Evolutionary conservation across 306 rosid species (phyloP).

Genomic region (Vicia villosa): DNA sequence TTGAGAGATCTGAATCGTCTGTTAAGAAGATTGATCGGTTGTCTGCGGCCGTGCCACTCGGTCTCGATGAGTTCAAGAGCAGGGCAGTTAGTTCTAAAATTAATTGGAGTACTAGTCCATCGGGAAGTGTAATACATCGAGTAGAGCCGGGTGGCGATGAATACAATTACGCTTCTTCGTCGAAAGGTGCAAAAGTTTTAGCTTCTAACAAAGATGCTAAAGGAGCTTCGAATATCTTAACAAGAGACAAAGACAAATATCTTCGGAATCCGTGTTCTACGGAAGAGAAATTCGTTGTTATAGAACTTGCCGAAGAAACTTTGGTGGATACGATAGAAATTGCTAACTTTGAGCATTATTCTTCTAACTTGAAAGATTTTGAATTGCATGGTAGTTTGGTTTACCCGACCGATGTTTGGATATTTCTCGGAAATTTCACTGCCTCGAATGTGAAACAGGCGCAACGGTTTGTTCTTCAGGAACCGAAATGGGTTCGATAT

Average conservation of each 20-base stretch:
- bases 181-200: slow-evolving; percentile 92
- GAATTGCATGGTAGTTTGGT: slow-evolving; percentile 78
- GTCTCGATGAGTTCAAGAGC: slow-evolving; percentile 94
- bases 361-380: slow-evolving; percentile 81
- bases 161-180: slow-evolving; percentile 89
- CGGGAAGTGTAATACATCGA: slow-evolving; percentile 68
- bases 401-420: slow-evolving; percentile 86
- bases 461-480: slow-evolving; percentile 69
- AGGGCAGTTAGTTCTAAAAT: slow-evolving; percentile 54
- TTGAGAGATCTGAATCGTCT: slow-evolving; percentile 44
- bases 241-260: slow-evolving; percentile 83
- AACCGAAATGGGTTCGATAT: slow-evolving; percentile 94
- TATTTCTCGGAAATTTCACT: slow-evolving; percentile 71
- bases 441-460: slow-evolving; percentile 83
- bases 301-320: slow-evolving; percentile 97
- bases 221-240: slow-evolving; percentile 88
- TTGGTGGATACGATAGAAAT: slow-evolving; percentile 79
- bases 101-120: slow-evolving; percentile 49
- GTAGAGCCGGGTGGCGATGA: slow-evolving; percentile 87
- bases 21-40: slow-evolving; percentile 47
- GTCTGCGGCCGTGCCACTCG: slow-evolving; percentile 61
- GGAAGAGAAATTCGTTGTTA: slow-evolving; percentile 77
- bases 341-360: slow-evolving; percentile 92
- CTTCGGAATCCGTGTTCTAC: slow-evolving; percentile 94
- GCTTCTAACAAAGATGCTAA: slow-evolving; percentile 95